These are phyloP conservation scores for Orbilia quercus DNA, from an alignment of 2,329 filamentous ascomycete genomes.

Conservation along the genomic window DNA sequence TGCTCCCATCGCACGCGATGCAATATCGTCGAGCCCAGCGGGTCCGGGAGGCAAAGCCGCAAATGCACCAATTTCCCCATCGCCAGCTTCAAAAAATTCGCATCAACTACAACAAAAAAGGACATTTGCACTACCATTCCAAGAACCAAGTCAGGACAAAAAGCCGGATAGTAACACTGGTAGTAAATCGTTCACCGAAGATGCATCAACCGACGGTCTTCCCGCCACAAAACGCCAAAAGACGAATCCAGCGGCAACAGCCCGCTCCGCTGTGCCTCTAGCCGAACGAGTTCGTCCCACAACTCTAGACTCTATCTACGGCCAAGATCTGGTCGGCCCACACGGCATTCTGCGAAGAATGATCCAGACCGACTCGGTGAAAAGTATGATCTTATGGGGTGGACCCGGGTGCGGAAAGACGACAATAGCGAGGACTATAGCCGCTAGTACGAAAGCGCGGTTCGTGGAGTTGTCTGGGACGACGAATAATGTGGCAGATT, in stretches of 20 bases:
- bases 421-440: conserved; percentile 91
- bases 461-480: conserved; percentile 98
- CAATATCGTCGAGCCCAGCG: conserved; percentile 19
- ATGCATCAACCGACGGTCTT: conserved; percentile 44
- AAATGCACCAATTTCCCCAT: conserved; percentile 12
- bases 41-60: conserved; percentile 10
- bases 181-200: conserved; percentile 22
- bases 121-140: conserved; percentile 35
- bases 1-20: conserved; percentile 4
- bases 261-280: conserved; percentile 76
- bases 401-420: conserved; percentile 85
- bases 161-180: conserved; percentile 6
- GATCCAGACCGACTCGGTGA: conserved; percentile 85
- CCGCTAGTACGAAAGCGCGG: conserved; percentile 80
- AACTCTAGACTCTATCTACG: conserved; percentile 84
- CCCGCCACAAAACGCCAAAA: conserved; percentile 36
- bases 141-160: conserved; percentile 29
- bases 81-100: conserved; percentile 22
- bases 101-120: conserved; percentile 34
- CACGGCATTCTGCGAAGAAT: conserved; percentile 85
- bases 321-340: conserved; percentile 88
- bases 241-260: conserved; percentile 67
- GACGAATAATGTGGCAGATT: conserved; percentile 84
- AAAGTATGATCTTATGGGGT: conserved; percentile 96
- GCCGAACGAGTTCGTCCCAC: conserved; percentile 93